Base-by-base conservation (phyloP, 176 grass and related monocot species). In the Ananas comosus region DNA sequence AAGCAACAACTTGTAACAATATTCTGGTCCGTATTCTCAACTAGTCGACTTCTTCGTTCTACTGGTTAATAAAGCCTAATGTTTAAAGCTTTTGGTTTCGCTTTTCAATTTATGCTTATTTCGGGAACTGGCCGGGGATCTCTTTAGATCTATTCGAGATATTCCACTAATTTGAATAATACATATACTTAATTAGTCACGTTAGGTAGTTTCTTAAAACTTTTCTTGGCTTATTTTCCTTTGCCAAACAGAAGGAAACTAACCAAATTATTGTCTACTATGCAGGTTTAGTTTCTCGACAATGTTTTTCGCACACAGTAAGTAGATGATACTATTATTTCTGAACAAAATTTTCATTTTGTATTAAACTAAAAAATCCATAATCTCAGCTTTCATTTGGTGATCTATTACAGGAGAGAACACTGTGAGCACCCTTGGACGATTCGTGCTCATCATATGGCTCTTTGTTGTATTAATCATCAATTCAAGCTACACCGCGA, bases 281-380 rank as follows among this genome's bases (percentile, higher is more conserved):
- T 86, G 72, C 88, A 96, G 92, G 88, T 96, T 96, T 79, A 92
- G 89, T 70, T 92, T 96, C 72, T 96, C 93, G 1, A 92, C 93
- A 0, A 92, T 92, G 86, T 96, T 96, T 61, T 89, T 89, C 76
- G 81, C 84, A 1, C 89, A 92, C 69, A 85, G 87, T 90, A 87
- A 89, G 92, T 84, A 54, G 25, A 11, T 24, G 22, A 13, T 21
- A 29, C 47, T 49, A 8, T 68, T 48, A 27, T 83, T 68, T 53
- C 56, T 18, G 56, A 61, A 18, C 16, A 9, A 18, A 18, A 18
- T 61, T 61, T 61, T 10, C n/a, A 2, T 22, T 42, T 42, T 42
- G 6, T 42, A 42, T 18, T 1, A 61, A 18, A 18, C 8, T 61
- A 7, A 19, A n/a, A 61, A 11, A 7, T 61, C 17, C 16, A 61